These are phyloP conservation scores for Aspergillus brunneoviolaceus DNA, from an alignment of 2,329 filamentous ascomycete species.

Conservation along the genomic window DNA sequence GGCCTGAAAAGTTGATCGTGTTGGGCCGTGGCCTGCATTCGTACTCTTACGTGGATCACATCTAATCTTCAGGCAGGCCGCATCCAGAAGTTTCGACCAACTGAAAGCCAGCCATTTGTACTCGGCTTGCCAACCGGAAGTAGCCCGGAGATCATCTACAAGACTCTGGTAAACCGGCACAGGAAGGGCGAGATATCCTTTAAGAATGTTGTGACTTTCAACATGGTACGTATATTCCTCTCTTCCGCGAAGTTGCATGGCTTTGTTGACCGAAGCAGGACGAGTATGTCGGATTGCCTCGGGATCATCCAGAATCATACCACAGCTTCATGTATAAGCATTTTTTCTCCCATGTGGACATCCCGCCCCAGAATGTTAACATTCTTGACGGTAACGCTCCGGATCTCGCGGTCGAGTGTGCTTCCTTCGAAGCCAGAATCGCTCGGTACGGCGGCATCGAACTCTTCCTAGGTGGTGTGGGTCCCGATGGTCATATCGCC, in stretches of 20 bases:
- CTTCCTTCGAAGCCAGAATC: slow-evolving; percentile 77
- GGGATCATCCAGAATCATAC: slow-evolving; percentile 81
- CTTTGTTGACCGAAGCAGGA: slow-evolving; percentile 53
- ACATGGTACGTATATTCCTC: slow-evolving; percentile 64
- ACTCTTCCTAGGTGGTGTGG: slow-evolving; percentile 80
- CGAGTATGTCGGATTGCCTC: slow-evolving; percentile 80
- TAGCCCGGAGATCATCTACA: slow-evolving; percentile 76
- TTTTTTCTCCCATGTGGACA: slow-evolving; percentile 84
- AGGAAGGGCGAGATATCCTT: slow-evolving; percentile 67
- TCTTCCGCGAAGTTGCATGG: not conserved
- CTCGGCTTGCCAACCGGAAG: slow-evolving; percentile 81
- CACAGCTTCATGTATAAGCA: slow-evolving; percentile 93
- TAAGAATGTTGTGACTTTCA: slow-evolving; percentile 86
- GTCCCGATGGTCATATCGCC: slow-evolving; percentile 82
- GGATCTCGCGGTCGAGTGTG: slow-evolving; percentile 73
- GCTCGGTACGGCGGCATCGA: slow-evolving; percentile 74
- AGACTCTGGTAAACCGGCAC: slow-evolving; percentile 62
- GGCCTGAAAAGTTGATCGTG: not conserved
- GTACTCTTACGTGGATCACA: not conserved
- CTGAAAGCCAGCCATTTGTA: slow-evolving; percentile 71
- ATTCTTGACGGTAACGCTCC: slow-evolving; percentile 78
- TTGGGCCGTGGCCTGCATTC: no score
- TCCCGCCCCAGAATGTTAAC: slow-evolving; percentile 78
- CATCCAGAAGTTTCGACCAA: slow-evolving; percentile 75
- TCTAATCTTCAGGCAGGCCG: slow-evolving; percentile 53